These are phyloP conservation scores for Metschnikowia koreensis DNA, from an alignment of 805 yeast genomes.

Conservation along the genomic window DNA sequence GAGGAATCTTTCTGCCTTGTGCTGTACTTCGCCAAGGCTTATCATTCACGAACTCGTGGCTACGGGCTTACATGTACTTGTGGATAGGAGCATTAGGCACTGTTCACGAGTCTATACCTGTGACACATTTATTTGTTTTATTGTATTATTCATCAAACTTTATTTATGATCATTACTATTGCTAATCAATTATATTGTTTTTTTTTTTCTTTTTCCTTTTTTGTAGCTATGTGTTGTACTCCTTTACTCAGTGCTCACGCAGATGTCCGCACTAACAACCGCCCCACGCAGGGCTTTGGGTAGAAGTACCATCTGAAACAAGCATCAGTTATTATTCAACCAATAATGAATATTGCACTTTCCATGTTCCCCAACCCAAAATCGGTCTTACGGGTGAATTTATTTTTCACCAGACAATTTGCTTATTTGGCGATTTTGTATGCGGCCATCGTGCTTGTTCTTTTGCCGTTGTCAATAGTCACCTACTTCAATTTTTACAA, in stretches of 20 bases:
- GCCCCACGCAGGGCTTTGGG: not conserved
- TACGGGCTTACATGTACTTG: not conserved
- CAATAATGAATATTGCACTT: not conserved
- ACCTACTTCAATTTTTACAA: slow-evolving; percentile 37
- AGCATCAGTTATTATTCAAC: not conserved
- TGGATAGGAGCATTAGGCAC: not conserved
- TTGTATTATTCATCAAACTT: not conserved
- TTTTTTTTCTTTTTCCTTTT: not conserved
- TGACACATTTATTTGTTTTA: not conserved
- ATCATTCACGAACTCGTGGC: not conserved
- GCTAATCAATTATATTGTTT: not conserved
- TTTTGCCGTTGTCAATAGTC: slow-evolving; percentile 35
- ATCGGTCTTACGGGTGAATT: slow-evolving; percentile 5
- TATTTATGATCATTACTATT: not conserved
- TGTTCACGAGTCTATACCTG: not conserved
- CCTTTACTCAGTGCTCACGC: not conserved
- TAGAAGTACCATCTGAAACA: not conserved
- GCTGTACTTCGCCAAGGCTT: not conserved
- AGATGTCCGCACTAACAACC: not conserved
- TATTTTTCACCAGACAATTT: slow-evolving; percentile 17
- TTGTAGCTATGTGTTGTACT: no score
- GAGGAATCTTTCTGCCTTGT: no score
- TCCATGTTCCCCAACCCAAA: slow-evolving; percentile 3
- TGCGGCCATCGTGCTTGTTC: slow-evolving; percentile 25
- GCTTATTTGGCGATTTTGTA: slow-evolving; percentile 13